phyloP scores from a whole-genome alignment of 1,284 basidiomycete genomes.

The Ustilago curta region DNA sequence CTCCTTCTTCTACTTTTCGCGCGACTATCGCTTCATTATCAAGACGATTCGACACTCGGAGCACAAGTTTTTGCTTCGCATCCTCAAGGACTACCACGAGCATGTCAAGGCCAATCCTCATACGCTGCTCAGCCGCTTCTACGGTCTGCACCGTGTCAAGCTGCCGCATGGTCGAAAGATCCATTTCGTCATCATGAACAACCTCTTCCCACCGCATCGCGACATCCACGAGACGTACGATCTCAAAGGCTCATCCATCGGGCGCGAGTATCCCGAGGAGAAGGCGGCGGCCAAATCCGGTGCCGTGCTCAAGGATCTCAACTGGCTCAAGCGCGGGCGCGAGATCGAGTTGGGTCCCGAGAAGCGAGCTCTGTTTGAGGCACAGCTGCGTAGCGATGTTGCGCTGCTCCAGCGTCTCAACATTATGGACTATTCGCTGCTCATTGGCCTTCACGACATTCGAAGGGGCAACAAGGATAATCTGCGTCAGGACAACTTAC shows the following conservation, averaged over 20 bases:
- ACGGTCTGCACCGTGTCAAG: slow-evolving; percentile 96
- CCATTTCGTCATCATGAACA: slow-evolving; percentile 99
- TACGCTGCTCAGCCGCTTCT: slow-evolving; percentile 91
- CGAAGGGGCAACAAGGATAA: slow-evolving; percentile 90
- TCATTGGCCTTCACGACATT: slow-evolving; percentile 95
- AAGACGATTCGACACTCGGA: slow-evolving; percentile 96
- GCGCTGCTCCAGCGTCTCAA: slow-evolving; percentile 83
- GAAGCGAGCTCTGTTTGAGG: slow-evolving; percentile 87
- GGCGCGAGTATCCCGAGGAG: slow-evolving; percentile 87
- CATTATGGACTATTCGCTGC: slow-evolving; percentile 96
- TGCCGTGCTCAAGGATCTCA: slow-evolving; percentile 93
- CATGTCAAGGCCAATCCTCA: slow-evolving; percentile 93
- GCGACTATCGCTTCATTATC: slow-evolving; percentile 99
- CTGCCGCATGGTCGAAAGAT: slow-evolving; percentile 93
- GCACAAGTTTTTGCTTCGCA: slow-evolving; percentile 89
- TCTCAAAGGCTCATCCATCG: slow-evolving; percentile 92
- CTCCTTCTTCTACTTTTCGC: slow-evolving; percentile 98
- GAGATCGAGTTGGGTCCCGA: slow-evolving; percentile 90
- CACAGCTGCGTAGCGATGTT: slow-evolving; percentile 87
- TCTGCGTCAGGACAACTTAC: slow-evolving; percentile 86
- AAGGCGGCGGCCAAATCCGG: slow-evolving; percentile 82
- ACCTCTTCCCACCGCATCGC: slow-evolving; percentile 95
- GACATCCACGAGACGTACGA: slow-evolving; percentile 99
- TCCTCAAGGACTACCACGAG: slow-evolving; percentile 86
- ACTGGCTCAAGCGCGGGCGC: slow-evolving; percentile 88